Percentiles rank a stretch among this genome's conserved stretches.
Conservation (phyloP, 495 filamentous ascomycete species). For the Hypoxylon fragiforme region DNA sequence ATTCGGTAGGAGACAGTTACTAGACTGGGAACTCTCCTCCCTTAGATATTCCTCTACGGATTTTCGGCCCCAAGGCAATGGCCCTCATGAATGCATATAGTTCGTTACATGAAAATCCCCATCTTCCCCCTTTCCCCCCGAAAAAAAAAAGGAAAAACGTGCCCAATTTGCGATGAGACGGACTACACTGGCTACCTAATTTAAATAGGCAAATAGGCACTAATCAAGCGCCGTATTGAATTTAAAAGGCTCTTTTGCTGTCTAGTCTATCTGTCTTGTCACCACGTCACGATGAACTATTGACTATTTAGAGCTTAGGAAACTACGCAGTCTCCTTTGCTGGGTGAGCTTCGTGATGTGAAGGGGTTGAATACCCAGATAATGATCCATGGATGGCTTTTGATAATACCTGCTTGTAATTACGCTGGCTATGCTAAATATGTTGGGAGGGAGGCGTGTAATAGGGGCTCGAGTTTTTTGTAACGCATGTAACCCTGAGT, state of each 20-base stretch:
- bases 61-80: constrained; percentile 17
- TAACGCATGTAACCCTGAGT: too few species aligned
- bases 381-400: too few species aligned
- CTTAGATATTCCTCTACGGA: constrained; percentile 11
- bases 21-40: constrained; percentile 22
- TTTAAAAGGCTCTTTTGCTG: background rate
- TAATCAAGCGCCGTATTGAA: constrained; percentile 20
- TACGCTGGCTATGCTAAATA: too few species aligned
- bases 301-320: too few species aligned
- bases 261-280: background rate
- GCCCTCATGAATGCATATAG: constrained; percentile 18
- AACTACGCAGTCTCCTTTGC: too few species aligned
- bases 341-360: too few species aligned
- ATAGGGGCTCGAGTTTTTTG: too few species aligned
- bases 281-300: too few species aligned
- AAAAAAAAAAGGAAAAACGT: too few species aligned
- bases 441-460: too few species aligned
- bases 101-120: background rate
- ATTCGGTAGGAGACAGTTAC: constrained; percentile 17
- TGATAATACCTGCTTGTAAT: too few species aligned
- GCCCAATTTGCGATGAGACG: constrained; percentile 9
- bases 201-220: constrained; percentile 28
- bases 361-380: too few species aligned
- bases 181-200: constrained; percentile 16
- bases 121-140: background rate